Base-by-base conservation (phyloP, 2,329 filamentous ascomycete species). In the Colletotrichum scovillei region DNA sequence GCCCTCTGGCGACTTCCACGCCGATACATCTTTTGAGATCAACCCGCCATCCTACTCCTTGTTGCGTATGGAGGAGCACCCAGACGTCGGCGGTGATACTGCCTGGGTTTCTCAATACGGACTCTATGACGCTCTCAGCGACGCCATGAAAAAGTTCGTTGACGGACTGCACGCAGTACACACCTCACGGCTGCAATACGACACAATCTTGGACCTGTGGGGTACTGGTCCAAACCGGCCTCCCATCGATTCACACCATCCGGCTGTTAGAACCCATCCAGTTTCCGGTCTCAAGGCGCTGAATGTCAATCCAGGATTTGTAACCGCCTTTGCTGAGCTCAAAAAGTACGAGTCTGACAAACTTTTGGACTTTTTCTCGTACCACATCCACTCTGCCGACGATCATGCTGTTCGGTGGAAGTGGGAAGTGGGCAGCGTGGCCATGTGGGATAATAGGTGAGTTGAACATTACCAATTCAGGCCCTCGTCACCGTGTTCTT, bases 341-440 rank as follows among this genome's bases (percentile, higher is more conserved):
- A 87, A 88, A 69, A 86, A 86, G 69, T 76, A 79, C 6, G 86
- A 88, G 75, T 86, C 84, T 1, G 86, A 87, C 76, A 82, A 82
- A 77, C 76, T 87, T 5, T 78, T 87, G 0, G 84, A 86, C 63
- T 87, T 88, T 69, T 84, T 87, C 60, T 73, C 78, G 4, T 83
- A 82, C 63, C 86, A 88, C 74, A 83, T 88, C 32, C 86, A 87
- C 74, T 83, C 85, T 0, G 86, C 85, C 1, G 86, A 88, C 62
- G 87, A 88, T 74, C 86, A 87, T 74, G 82, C 81, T 28, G 86
- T 88, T 6, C 79, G 86, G 2, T 88, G 85, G 82, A 88, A 86
- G 72, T 88, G 87, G 86, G 77, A 81, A 0, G 83, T 85, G 7
- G 86, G 86, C 0, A 85, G 83, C 35, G 84, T 88, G 5, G 86